These are phyloP conservation scores for Lathyrus tuberosus DNA, from an alignment of 306 rosid species.

Conservation along the genomic window DNA sequence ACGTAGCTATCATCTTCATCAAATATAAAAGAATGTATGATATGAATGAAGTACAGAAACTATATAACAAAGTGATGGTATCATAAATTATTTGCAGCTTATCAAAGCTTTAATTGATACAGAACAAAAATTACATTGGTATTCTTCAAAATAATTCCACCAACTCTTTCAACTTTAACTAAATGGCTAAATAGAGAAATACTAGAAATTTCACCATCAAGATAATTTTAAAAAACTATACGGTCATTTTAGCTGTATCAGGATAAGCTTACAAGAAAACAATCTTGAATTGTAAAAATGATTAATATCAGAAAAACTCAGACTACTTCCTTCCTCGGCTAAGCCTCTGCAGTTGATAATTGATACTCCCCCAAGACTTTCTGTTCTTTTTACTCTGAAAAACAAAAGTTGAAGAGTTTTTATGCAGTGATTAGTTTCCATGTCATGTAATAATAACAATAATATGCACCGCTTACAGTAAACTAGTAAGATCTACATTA, in stretches of 20 bases:
- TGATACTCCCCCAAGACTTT: constrained; percentile 80
- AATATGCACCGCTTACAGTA: not conserved
- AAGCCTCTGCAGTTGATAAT: constrained; percentile 93
- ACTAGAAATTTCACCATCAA: constrained; percentile 17
- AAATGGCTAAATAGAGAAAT: constrained; percentile 15
- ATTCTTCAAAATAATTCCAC: constrained; percentile 21
- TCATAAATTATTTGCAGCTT: constrained; percentile 24
- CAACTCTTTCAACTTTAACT: constrained; percentile 13
- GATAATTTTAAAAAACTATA: constrained; percentile 14
- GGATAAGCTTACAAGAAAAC: constrained; percentile 32
- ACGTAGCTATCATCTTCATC: not conserved
- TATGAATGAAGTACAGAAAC: not conserved
- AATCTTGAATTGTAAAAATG: constrained; percentile 29
- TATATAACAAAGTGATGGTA: constrained; percentile 5
- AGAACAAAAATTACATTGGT: constrained; percentile 25
- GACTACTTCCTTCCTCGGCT: constrained; percentile 76
- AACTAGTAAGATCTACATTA: constrained; percentile 35
- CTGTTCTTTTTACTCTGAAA: constrained; percentile 68
- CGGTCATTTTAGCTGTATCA: constrained; percentile 31
- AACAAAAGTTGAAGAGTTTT: constrained; percentile 21
- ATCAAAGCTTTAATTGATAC: constrained; percentile 12
- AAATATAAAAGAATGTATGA: constrained; percentile 20
- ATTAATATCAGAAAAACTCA: constrained; percentile 26
- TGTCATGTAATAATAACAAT: not conserved
- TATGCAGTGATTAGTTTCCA: not conserved